These are phyloP conservation scores for Kwoniella shandongensis DNA, from an alignment of 768 basidiomycete species.

Conservation along the genomic window DNA sequence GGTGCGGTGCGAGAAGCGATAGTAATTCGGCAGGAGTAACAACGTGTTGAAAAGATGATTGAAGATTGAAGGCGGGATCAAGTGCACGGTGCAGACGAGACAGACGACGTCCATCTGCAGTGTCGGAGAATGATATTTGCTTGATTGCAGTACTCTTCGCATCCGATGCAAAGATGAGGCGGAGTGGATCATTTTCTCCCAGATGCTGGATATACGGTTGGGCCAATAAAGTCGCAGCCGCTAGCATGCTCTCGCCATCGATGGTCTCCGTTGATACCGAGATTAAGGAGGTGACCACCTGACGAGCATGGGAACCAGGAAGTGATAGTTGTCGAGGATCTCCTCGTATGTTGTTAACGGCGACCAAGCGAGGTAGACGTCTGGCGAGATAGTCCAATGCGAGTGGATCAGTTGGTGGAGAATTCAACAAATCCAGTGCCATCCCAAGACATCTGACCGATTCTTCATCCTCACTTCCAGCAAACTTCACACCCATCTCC, in stretches of 20 bases:
- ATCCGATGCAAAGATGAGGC: background rate
- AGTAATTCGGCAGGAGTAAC: constrained; percentile 31
- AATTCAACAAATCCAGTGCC: constrained; percentile 27
- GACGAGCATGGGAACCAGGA: background rate
- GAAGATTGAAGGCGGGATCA: background rate
- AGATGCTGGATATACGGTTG: constrained; percentile 15
- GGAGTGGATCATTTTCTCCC: constrained; percentile 19
- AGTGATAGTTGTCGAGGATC: constrained; percentile 11
- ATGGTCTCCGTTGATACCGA: constrained; percentile 4
- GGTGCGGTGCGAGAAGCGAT: constrained; percentile 24
- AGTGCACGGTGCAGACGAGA: constrained; percentile 9
- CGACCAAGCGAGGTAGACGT: constrained; percentile 16
- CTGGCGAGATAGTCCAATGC: constrained; percentile 11
- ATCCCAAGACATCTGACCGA: constrained; percentile 6
- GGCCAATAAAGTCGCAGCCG: constrained; percentile 3
- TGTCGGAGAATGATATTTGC: background rate
- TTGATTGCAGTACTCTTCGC: background rate
- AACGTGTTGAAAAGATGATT: constrained; percentile 16
- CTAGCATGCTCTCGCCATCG: constrained; percentile 3
- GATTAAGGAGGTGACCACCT: constrained; percentile 9
- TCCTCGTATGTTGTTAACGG: constrained; percentile 2
- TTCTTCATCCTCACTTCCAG: constrained; percentile 5
- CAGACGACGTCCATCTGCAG: constrained; percentile 17
- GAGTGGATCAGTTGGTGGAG: background rate
- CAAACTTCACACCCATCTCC: constrained; percentile 4